Base-by-base conservation (phyloP, 2,329 filamentous ascomycete genomes). In the Graphilbum sp. region DNA sequence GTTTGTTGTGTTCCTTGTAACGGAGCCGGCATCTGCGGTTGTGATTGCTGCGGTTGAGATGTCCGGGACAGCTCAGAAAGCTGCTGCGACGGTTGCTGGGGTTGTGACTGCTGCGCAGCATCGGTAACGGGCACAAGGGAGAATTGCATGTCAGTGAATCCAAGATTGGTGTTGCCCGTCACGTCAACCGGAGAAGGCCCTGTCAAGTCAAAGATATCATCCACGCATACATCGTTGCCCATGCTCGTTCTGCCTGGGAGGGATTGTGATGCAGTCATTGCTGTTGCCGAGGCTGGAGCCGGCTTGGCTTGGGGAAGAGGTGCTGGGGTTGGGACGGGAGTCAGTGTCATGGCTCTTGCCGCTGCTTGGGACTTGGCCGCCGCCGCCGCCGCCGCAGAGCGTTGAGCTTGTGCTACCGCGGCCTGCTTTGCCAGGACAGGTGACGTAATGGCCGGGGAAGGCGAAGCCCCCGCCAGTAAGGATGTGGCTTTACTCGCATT, bases 111-210 rank as follows among this genome's bases (percentile, higher is more conserved):
- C 17, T 20, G 8, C 37, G 39, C 40, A 34, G 20, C 42, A 6
- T 44, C 41, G n/a, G 23, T 32, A 10, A 59, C 44, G 1, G 67
- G 63, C 2, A 64, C 68, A 5, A 72, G 54, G 0, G 65, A 62
- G 45, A 73, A 73, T 27, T 67, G 61, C 66, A 72, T 72, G 44
- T 72, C 59, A 13, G 69, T 72, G 46, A 72, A 73, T 43, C 63
- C 63, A 8, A 64, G 56, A 37, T 63, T 60, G n/a, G 59, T 50
- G 34, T 55, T 42, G 25, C 45, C 33, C 6, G 35, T 35, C n/a
- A 45, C 43, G 12, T 32, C 38, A 13, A 30, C 21, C 3, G 23
- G 32, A 1, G 46, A 34, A 3, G 43, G 40, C 9, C 44, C 37
- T 2, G 34, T 37, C 16, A 47, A 34, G 23, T 39, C 34, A 13